phyloP scores from a whole-genome alignment of 1,139 yeast species.

The Protomyces gravidus region DNA sequence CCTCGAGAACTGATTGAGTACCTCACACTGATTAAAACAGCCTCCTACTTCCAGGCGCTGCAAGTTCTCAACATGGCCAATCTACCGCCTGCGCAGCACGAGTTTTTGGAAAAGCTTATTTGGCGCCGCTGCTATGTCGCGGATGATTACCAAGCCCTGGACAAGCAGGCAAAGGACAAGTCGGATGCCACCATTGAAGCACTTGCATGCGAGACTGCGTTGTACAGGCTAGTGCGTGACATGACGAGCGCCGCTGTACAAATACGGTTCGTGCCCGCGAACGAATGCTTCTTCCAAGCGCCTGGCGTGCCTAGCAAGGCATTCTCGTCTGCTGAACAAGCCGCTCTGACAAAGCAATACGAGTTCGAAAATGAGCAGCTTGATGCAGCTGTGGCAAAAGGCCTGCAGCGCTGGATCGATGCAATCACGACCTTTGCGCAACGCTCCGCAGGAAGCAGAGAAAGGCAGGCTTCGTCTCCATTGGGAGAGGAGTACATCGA shows the following conservation, averaged over 20 bases:
- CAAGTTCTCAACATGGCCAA: slow-evolving; percentile 39
- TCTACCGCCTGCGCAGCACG: slow-evolving; percentile 17
- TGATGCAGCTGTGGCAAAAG: slow-evolving; percentile 35
- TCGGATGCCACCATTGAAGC: slow-evolving; percentile 48
- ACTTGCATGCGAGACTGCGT: slow-evolving; percentile 45
- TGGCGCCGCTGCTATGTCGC: slow-evolving; percentile 65
- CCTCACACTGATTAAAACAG: slow-evolving; percentile 51
- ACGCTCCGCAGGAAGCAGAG: slow-evolving; percentile 29
- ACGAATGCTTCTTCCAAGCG: not conserved
- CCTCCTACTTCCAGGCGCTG: slow-evolving; percentile 45
- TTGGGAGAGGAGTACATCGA: not conserved
- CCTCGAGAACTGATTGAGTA: slow-evolving; percentile 53
- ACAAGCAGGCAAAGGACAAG: slow-evolving; percentile 43
- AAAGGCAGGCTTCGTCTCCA: not conserved
- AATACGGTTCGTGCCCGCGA: not conserved
- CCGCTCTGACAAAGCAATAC: slow-evolving; percentile 37
- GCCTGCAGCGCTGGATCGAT: slow-evolving; percentile 42
- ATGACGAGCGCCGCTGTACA: not conserved
- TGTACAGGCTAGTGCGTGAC: slow-evolving; percentile 35
- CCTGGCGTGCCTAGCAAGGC: not conserved
- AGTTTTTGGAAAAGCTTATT: slow-evolving; percentile 37
- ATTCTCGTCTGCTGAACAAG: slow-evolving; percentile 33
- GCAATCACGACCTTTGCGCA: slow-evolving; percentile 44
- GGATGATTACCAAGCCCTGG: slow-evolving; percentile 54
- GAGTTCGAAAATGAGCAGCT: slow-evolving; percentile 38